Evolutionary conservation across 106 monocot genomes (phyloP).

Genomic region (Gastrodia elata): DNA sequence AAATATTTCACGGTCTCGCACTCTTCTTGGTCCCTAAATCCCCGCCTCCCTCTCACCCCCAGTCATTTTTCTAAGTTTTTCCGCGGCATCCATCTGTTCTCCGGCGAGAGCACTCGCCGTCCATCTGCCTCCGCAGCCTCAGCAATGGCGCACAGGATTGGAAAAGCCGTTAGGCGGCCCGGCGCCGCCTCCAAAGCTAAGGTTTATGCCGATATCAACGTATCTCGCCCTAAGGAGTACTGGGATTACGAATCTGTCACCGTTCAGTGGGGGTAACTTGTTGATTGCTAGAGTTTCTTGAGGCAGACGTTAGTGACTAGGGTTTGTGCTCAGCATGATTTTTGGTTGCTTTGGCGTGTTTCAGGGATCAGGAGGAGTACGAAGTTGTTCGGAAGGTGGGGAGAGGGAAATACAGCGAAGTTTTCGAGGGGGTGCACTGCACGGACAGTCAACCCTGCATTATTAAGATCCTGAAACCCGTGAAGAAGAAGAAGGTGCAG

Average conservation of each 20-base stretch:
- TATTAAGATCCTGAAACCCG: slow-evolving; percentile 63
- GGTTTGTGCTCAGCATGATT: background rate
- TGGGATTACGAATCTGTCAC: slow-evolving; percentile 72
- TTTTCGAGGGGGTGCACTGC: slow-evolving; percentile 20
- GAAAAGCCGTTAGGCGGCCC: slow-evolving; percentile 49
- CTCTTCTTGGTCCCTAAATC: slow-evolving; percentile 14
- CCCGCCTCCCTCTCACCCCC: slow-evolving; percentile 6
- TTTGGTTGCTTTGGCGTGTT: slow-evolving; percentile 1
- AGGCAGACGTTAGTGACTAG: background rate
- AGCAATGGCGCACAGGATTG: slow-evolving; percentile 55
- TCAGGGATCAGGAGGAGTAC: slow-evolving; percentile 87
- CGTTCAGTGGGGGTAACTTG: slow-evolving; percentile 67
- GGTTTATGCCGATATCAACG: slow-evolving; percentile 49
- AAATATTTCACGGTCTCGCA: slow-evolving; percentile 38
- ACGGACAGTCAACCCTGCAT: slow-evolving; percentile 15
- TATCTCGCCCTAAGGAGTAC: slow-evolving; percentile 47
- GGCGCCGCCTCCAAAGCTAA: slow-evolving; percentile 53
- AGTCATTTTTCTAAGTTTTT: background rate
- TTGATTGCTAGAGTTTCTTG: background rate
- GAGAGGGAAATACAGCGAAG: slow-evolving; percentile 30
- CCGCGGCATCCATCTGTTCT: slow-evolving; percentile 12
- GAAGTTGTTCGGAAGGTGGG: slow-evolving; percentile 57
- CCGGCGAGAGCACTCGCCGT: slow-evolving; percentile 16
- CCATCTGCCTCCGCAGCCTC: slow-evolving; percentile 16
- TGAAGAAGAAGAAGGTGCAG: slow-evolving; percentile 88